Base-by-base conservation (phyloP, 768 basidiomycete species). In the Roridomyces roridus region DNA sequence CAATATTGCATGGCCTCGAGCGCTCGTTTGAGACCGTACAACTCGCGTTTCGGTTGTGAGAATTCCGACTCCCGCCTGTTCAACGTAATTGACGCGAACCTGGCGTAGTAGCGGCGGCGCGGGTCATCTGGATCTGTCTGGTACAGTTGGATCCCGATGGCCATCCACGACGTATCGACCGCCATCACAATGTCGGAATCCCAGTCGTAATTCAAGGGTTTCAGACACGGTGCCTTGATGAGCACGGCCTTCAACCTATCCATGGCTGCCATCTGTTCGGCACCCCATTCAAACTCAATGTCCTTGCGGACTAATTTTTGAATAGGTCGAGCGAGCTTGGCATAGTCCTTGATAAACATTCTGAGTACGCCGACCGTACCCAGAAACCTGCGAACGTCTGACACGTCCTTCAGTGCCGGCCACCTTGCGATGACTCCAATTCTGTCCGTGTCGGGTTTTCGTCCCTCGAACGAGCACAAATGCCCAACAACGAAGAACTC, bases 191-290 rank as follows among this genome's bases (percentile, higher is more conserved):
- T 57, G 8, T 63, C 59, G n/a, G n/a, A n/a, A n/a, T n/a, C n/a
- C n/a, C n/a, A n/a, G n/a, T n/a, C n/a, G n/a, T n/a, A 74, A 50
- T 74, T 63, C 17, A 74, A 64, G 0, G 69, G 59, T 0, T 54
- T 51, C 1, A 73, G 25, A 3, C 61, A 64, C 1, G 71, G 70
- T 4, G 40, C 40, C 0, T 23, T 10, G 0, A 24, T 5, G 6
- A 69, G 35, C 0, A 47, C 52, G 0, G 57, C 41, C 48, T 71
- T 68, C 0, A 70, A 47, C 7, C 37, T 39, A 1, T 65, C 43
- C 49, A 70, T 65, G 1, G 70, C 68, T 23, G 37, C 15, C 39
- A 64, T 51, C 25, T 61, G 42, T 25, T 55, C 26, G 2, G 62
- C 39, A 18, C 47, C 57, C 67, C 70, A 74, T 15, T 24, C 47